Percentiles rank a stretch among this genome's conserved stretches.
Conservation (phyloP, 2,329 filamentous ascomycete genomes). For the Colletotrichum tropicale region DNA sequence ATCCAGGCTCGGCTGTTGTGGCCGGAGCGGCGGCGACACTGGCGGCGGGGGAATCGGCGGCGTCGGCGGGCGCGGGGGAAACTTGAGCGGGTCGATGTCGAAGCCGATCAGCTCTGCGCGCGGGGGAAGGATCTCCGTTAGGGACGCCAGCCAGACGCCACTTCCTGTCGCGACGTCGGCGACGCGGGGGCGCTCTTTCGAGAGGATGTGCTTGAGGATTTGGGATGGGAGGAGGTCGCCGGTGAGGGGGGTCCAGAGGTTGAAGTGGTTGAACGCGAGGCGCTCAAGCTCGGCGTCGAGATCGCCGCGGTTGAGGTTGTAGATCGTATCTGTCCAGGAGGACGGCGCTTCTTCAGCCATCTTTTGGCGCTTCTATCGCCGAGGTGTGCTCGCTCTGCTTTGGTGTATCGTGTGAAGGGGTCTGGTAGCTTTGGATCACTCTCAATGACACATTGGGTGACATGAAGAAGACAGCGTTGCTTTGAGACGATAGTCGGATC, state of each 20-base stretch:
- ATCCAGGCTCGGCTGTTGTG: conserved; percentile 7
- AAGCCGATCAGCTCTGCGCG: conserved; percentile 20
- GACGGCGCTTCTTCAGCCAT: neutral
- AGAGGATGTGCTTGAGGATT: neutral
- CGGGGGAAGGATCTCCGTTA: conserved; percentile 4
- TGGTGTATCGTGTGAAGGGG: neutral
- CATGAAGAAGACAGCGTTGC: neutral
- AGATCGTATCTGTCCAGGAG: conserved; percentile 8
- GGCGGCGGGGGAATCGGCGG: conserved; percentile 4
- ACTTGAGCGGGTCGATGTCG: conserved; percentile 23
- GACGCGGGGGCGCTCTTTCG: neutral
- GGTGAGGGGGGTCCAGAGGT: conserved; percentile 9
- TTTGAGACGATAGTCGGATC: neutral
- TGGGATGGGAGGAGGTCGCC: neutral
- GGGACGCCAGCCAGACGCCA: conserved; percentile 24
- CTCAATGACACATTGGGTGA: neutral
- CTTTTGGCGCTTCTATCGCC: neutral
- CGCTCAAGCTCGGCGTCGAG: conserved; percentile 9
- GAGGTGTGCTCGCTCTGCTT: neutral
- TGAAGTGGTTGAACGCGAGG: conserved; percentile 15
- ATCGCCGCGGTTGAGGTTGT: conserved; percentile 6
- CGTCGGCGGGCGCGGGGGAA: conserved; percentile 7
- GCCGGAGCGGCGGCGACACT: neutral
- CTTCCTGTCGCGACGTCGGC: conserved; percentile 26
- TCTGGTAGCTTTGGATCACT: neutral